These are phyloP conservation scores for Zygotorulaspora danielsina DNA, from an alignment of 805 yeast genomes.

Conservation along the genomic window DNA sequence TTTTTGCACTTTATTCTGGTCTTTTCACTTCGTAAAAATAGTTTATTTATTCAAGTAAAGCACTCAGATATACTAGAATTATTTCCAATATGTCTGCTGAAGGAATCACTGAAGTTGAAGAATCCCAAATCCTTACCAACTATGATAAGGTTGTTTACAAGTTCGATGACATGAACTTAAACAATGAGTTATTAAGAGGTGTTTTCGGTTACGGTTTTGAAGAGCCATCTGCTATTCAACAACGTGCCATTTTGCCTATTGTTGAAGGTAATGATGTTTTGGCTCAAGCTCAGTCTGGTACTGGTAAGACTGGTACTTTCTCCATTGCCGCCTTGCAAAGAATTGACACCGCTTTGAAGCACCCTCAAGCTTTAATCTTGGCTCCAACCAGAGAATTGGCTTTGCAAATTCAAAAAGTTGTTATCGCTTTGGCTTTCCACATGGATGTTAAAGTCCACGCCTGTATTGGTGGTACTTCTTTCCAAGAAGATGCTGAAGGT, in stretches of 20 bases:
- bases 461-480: conserved; percentile 93
- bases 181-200: conserved; percentile 57
- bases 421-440: conserved; percentile 82
- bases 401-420: conserved; percentile 90
- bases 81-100: conserved; percentile 42
- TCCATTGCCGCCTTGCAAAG: conserved; percentile 74
- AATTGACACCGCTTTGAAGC: conserved; percentile 66
- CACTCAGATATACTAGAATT: conserved; percentile 10
- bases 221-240: conserved; percentile 95
- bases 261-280: conserved; percentile 91
- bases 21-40: background rate
- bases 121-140: conserved; percentile 85
- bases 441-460: conserved; percentile 92
- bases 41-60: background rate
- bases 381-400: conserved; percentile 99
- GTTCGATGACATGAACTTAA: conserved; percentile 76
- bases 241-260: conserved; percentile 93
- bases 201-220: conserved; percentile 91
- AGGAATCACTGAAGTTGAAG: conserved; percentile 75
- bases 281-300: conserved; percentile 99
- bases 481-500: conserved; percentile 82
- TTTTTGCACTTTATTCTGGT: background rate
- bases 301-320: conserved; percentile 98
- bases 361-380: conserved; percentile 87
- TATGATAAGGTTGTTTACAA: conserved; percentile 83